phyloP scores from a whole-genome alignment of 805 yeast species.

The Jamesozyma lodderae region DNA sequence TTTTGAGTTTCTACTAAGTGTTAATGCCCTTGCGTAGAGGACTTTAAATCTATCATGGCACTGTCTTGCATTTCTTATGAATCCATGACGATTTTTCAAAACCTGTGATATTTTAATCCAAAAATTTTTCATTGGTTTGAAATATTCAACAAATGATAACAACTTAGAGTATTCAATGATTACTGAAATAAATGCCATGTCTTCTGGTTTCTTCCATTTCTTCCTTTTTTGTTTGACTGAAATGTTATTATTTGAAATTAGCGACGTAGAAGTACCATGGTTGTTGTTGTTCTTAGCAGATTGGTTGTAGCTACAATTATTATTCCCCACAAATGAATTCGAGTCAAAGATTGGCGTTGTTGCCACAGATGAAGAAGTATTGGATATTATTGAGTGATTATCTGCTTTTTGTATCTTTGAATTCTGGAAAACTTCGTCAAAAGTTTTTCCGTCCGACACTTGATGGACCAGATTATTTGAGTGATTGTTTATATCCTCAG shows the following conservation, averaged over 20 bases:
- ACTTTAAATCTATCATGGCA: conserved; percentile 27
- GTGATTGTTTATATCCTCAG: too few species aligned
- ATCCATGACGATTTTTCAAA: conserved; percentile 12
- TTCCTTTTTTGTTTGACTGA: conserved; percentile 11
- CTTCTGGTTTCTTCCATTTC: conserved; percentile 21
- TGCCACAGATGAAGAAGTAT: too few species aligned
- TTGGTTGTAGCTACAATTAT: background rate
- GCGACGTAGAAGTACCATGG: background rate
- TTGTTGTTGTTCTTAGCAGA: too few species aligned
- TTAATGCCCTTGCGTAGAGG: conserved; percentile 16
- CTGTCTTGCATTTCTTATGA: conserved; percentile 23
- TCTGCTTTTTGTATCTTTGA: too few species aligned
- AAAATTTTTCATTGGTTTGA: conserved; percentile 25
- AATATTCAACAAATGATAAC: conserved; percentile 19
- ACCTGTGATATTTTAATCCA: conserved; percentile 21
- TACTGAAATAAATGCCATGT: conserved; percentile 15
- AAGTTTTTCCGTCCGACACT: too few species aligned
- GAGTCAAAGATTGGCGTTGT: background rate
- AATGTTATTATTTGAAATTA: background rate
- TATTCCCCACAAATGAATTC: background rate
- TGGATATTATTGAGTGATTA: too few species aligned
- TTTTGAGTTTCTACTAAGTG: conserved; percentile 2
- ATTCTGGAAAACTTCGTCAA: too few species aligned
- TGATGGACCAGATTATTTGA: too few species aligned
- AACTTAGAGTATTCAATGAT: conserved; percentile 15